A percentile compares a stretch with the other conserved stretches of the same genome.
Evolutionary conservation across 2,329 filamentous ascomycete genomes (phyloP).

Genomic region (Clarireedia sp.): DNA sequence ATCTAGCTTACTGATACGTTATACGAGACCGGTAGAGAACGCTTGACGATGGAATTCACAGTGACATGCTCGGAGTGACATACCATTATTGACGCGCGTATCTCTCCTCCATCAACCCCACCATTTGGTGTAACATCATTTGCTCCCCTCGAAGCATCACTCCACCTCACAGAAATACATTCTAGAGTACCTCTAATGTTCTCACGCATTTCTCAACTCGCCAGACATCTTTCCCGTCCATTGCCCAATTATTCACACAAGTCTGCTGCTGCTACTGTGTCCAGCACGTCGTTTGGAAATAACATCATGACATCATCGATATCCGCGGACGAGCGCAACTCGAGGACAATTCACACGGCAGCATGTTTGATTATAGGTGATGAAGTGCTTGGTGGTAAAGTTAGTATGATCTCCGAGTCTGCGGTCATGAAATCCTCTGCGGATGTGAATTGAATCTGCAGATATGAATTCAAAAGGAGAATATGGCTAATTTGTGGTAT

Average conservation of each 20-base stretch:
- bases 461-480: conserved; percentile 11
- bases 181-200: conserved; percentile 50
- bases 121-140: no score
- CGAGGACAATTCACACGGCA: conserved; percentile 74
- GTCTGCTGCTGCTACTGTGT: conserved; percentile 18
- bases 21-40: no score
- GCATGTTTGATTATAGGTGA: conserved; percentile 95
- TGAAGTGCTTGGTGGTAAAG: conserved; percentile 92
- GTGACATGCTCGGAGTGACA: no score
- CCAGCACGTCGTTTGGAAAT: conserved; percentile 8
- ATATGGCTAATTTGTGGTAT: conserved; percentile 22
- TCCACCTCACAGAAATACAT: background rate
- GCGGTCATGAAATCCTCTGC: no score
- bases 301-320: conserved; percentile 40
- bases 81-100: no score
- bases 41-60: no score
- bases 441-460: background rate
- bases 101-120: no score
- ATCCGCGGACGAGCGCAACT: conserved; percentile 45
- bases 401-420: conserved; percentile 33
- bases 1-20: no score
- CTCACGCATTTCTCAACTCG: conserved; percentile 63
- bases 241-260: conserved; percentile 47
- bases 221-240: conserved; percentile 61
- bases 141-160: background rate